Base-by-base conservation (phyloP, 805 yeast genomes). In the Yarrowia sp. region DNA sequence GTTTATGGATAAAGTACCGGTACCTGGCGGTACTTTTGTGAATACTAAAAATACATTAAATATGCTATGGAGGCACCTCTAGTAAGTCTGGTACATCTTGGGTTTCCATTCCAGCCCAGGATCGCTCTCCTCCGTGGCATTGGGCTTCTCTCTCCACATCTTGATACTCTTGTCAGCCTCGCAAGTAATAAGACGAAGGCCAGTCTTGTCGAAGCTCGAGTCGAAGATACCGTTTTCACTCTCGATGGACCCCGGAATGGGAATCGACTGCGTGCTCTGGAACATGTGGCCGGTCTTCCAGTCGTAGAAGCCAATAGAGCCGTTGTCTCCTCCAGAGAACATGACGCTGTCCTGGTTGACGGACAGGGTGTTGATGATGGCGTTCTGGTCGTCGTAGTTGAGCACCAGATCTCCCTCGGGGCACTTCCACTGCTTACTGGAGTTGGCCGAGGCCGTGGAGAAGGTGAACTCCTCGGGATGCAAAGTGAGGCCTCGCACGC, bases 271-370 rank as follows among this genome's bases (percentile, higher is more conserved):
- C 6, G 78, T 72, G 16, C 76, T 73, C 70, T 88, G 96, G 66
- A 82, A 78, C 66, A 82, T 76, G 38, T 78, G 77, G 0, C 97
- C 97, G 0, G 84, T 72, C 24, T 79, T 78, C 81, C 93, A 90
- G 73, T 93, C 96, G 73, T 81, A 90, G 67, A 90, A 84, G 4
- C 83, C 84, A 77, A 88, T 79, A 4, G 81, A 76, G 0, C 98
- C 98, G 71, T 89, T 81, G 69, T 90, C 96, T 58, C 86, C 87
- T 16, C 98, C 98, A 6, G 88, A 83, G 69, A 88, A 89, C 63
- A 90, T 69, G 3, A 84, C 84, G 4, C 82, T 81, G 55, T 85
- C 84, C 13, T 81, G 82, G 68, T 87, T 90, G 7, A 84, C 78
- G 8, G 86, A 70, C 46, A 90, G 69, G 0, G 96, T 82, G 71